Conservation (phyloP, 257 asterid species). For the Solanum chiquidenum region DNA sequence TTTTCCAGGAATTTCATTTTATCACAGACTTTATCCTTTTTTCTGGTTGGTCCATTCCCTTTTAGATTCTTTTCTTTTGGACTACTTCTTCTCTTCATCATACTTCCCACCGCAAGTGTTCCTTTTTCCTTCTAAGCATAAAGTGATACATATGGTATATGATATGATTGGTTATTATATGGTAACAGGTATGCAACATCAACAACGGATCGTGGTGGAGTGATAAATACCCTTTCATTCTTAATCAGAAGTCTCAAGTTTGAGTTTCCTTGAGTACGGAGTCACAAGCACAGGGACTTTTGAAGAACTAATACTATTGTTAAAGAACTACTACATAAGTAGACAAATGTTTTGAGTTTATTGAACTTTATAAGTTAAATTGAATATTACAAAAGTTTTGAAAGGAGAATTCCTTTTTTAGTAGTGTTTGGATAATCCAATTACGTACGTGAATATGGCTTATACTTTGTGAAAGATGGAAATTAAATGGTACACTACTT, state of each 20-base stretch:
- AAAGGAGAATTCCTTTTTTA: background rate
- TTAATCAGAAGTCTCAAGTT: no score
- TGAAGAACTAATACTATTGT: no score
- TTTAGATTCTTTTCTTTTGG: conserved; percentile 14
- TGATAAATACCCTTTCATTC: background rate
- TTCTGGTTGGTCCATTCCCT: background rate
- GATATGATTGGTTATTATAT: background rate
- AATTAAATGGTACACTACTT: background rate
- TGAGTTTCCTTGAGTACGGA: no score
- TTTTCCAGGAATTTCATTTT: background rate
- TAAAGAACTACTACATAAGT: background rate
- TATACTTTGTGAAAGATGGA: background rate
- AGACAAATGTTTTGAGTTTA: background rate
- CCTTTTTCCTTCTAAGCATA: background rate
- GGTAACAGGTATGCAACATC: background rate
- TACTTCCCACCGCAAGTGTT: background rate
- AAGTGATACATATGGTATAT: background rate
- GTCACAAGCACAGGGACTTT: no score
- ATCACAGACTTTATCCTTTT: background rate
- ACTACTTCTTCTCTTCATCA: conserved; percentile 11
- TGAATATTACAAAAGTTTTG: background rate
- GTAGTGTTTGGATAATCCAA: background rate
- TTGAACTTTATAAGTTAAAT: no score
- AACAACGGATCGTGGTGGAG: no score
- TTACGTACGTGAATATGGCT: background rate